Base-by-base conservation (phyloP, 148 eudicot species). In the Euryodendron excelsum region DNA sequence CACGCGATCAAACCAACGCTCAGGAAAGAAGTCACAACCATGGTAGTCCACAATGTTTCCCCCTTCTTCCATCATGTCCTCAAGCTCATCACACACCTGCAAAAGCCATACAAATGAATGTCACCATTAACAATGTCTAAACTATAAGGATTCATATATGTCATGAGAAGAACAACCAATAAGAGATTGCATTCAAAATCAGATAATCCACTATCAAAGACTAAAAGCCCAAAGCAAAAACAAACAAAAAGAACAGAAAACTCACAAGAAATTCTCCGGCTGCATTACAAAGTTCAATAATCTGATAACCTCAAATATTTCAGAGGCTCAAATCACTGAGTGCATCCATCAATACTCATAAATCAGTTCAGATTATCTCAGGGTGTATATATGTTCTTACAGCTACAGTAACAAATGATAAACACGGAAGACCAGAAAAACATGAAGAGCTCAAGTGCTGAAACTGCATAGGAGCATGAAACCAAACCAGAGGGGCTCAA, bases 51-150 rank as follows among this genome's bases (percentile, higher is more conserved):
- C 88, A 31, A 96, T 93, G 82, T 84, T 78, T 65, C 98, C 99
- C 17, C 98, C 98, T 73, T 79, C 88, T 86, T 86, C 98, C 98
- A 96, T 96, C 80, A 80, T 58, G 82, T 90, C 93, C 84, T 96
- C 99, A 65, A 96, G 97, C 84, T 93, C 99, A 81, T 96, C 99
- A 82, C 97, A 93, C n/a, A 95, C 94, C 99, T 94, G 81, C 56
- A 81, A 62, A 79, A 76, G 60, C 44, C 62, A 23, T 23, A 33
- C n/a, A n/a, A n/a, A n/a, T n/a, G n/a, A n/a, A n/a, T n/a, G n/a
- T n/a, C n/a, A n/a, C n/a, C n/a, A n/a, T n/a, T n/a, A n/a, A n/a
- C n/a, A n/a, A n/a, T n/a, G n/a, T n/a, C n/a, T n/a, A n/a, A n/a
- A n/a, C 56, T 21, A 70, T 45, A 45, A 47, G 47, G 58, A 28